Evolutionary conservation across 208 protist genomes (phyloP).

Genomic region (Trypanosoma cruzi): DNA sequence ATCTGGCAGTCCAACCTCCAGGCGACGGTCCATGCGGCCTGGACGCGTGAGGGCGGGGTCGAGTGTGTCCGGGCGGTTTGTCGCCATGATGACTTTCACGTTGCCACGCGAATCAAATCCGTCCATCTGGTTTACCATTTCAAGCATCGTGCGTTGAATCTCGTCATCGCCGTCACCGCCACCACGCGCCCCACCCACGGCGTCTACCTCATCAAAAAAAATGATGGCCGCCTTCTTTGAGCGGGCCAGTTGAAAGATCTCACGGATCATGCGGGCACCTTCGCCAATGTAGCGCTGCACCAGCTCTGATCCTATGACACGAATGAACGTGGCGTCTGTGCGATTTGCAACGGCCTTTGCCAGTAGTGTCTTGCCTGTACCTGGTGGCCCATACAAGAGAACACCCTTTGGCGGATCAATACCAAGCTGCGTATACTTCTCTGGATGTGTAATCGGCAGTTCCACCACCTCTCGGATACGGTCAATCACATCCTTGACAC

Average conservation of each 20-base stretch:
- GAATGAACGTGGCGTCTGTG: conserved; percentile 99
- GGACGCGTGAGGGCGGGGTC: conserved; percentile 99
- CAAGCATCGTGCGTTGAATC: conserved; percentile 99
- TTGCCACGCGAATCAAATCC: conserved; percentile 99
- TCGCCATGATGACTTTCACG: conserved; percentile 99
- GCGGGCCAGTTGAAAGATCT: conserved; percentile 99
- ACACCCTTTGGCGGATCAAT: conserved; percentile 99
- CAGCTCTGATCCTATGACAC: conserved; percentile 99
- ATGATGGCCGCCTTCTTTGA: conserved; percentile 99
- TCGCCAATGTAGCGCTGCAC: conserved; percentile 99
- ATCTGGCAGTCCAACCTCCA: conserved; percentile 99
- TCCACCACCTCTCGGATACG: conserved; percentile 99
- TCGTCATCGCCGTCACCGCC: conserved; percentile 98
- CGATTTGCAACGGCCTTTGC: conserved; percentile 99
- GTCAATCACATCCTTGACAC: conserved; percentile 99
- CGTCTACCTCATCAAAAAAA: conserved; percentile 99
- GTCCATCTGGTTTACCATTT: conserved; percentile 99
- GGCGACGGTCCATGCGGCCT: conserved; percentile 99
- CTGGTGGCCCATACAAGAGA: conserved; percentile 99
- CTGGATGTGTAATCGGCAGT: conserved; percentile 99
- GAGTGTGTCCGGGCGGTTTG: conserved; percentile 99
- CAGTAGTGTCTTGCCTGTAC: conserved; percentile 99
- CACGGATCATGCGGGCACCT: conserved; percentile 99
- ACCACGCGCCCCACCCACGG: conserved; percentile 96
- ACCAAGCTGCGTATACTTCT: conserved; percentile 98